These are phyloP conservation scores for Colletotrichum agaves DNA, from an alignment of 2,329 filamentous ascomycete species.

Conservation along the genomic window DNA sequence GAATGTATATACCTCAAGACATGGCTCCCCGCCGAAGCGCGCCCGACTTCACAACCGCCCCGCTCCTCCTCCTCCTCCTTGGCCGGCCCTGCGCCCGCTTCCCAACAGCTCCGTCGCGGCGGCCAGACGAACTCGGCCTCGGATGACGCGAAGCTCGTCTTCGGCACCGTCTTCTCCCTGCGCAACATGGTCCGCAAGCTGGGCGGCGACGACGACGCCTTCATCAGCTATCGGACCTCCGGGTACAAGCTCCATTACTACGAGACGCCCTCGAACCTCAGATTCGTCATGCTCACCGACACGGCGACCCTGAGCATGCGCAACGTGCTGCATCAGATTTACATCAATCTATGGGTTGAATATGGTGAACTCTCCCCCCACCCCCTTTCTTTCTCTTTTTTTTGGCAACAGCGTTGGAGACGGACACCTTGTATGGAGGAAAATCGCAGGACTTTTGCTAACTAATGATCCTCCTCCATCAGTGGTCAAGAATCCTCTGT, in stretches of 20 bases:
- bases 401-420: too few species aligned
- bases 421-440: background rate
- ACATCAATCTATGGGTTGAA: conserved; percentile 97
- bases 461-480: conserved; percentile 12
- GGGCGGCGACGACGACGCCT: conserved; percentile 92
- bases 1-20: conserved; percentile 96
- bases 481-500: conserved; percentile 78
- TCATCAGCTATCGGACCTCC: conserved; percentile 91
- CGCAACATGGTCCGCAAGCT: conserved; percentile 97
- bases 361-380: too few species aligned
- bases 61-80: conserved; percentile 46
- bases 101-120: conserved; percentile 26
- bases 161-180: conserved; percentile 95
- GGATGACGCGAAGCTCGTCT: conserved; percentile 96
- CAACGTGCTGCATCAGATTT: conserved; percentile 96
- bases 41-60: conserved; percentile 55
- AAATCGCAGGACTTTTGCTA: conserved; percentile 36
- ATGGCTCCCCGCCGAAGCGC: conserved; percentile 69
- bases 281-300: conserved; percentile 97
- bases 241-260: conserved; percentile 99
- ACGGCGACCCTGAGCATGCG: conserved; percentile 89
- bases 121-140: conserved; percentile 50
- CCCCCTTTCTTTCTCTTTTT: conserved; percentile 39
- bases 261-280: conserved; percentile 94
- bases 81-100: conserved; percentile 24